Base-by-base conservation (phyloP, 1,284 basidiomycete species). In the Grifola frondosa region DNA sequence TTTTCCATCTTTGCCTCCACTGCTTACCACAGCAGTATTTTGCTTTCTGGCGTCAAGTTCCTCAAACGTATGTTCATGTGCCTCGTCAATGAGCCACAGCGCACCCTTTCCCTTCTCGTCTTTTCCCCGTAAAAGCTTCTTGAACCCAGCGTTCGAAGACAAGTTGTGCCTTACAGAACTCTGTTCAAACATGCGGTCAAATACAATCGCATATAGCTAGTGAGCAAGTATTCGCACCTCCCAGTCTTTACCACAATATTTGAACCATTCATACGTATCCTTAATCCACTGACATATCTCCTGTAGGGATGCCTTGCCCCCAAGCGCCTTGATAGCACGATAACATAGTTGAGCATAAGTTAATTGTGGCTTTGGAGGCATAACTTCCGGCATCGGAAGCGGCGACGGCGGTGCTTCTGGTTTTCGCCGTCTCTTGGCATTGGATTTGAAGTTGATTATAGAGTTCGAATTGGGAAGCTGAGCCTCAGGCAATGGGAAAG, bases 281-380 rank as follows among this genome's bases (percentile, higher is more conserved):
- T 86, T 83, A 49, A 97, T 91, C 91, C 92, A 97, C 41, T 81
- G 80, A 61, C 91, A 92, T 37, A 97, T 92, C 58, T 96, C 91
- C 53, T 94, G 91, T 47, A 97, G 63, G 1, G 94, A 95, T 21
- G 89, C 91, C 62, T 91, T 88, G 30, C 89, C 90, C 33, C 84
- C 83, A 54, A 88, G 75, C 24, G 76, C 77, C 57, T 83, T 88
- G 64, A 91, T 88, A 44, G 88, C 85, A 33, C 80, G 78, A 68
- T 84, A 87, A 53, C 88, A 90, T 40, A 91, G 70, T 54, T 88
- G 84, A 17, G 85, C 83, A 65, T 90, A 88, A 28, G 88, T 90
- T 41, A 83, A 73, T 24, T 78, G 73, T 16, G 88, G 88, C 62
- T 88, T 88, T 16, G 83, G 83, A 29, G 87, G 87, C 77, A 89